Percentiles rank a stretch among this genome's conserved stretches.
Conservation (phyloP, 192 early-diverging fungal species). For the Backusella luteola region DNA sequence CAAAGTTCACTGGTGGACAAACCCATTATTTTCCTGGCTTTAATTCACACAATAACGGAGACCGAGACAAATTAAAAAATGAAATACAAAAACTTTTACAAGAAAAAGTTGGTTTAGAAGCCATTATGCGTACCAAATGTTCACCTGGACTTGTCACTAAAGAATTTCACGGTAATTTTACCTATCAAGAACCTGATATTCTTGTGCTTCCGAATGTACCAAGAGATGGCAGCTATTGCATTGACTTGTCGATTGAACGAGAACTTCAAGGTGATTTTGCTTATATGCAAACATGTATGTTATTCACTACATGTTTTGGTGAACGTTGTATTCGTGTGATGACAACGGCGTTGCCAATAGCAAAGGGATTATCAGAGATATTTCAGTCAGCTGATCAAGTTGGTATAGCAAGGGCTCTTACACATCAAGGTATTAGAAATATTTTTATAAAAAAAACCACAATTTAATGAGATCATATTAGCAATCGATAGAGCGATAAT, state of each 20-base stretch:
- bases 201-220: conserved; percentile 80
- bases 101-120: conserved; percentile 69
- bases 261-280: conserved; percentile 50
- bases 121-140: conserved; percentile 80
- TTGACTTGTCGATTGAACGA: conserved; percentile 65
- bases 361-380: conserved; percentile 62
- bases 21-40: conserved; percentile 77
- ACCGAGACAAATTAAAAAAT: conserved; percentile 59
- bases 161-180: conserved; percentile 85
- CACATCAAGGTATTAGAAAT: conserved; percentile 54
- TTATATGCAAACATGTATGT: conserved; percentile 81
- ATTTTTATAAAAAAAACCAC: no score
- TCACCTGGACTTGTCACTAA: conserved; percentile 71
- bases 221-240: conserved; percentile 74
- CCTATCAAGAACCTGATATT: conserved; percentile 77
- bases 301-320: conserved; percentile 75
- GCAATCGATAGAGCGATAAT: conserved; percentile 71
- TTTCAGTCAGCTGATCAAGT: conserved; percentile 68
- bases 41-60: conserved; percentile 61
- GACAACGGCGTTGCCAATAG: conserved; percentile 74
- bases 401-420: conserved; percentile 63
- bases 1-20: conserved; percentile 74
- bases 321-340: conserved; percentile 85
- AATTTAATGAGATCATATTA: background rate
- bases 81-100: conserved; percentile 68